These are phyloP conservation scores for Ochetophila trinervis DNA, from an alignment of 306 rosid species.

Conservation along the genomic window DNA sequence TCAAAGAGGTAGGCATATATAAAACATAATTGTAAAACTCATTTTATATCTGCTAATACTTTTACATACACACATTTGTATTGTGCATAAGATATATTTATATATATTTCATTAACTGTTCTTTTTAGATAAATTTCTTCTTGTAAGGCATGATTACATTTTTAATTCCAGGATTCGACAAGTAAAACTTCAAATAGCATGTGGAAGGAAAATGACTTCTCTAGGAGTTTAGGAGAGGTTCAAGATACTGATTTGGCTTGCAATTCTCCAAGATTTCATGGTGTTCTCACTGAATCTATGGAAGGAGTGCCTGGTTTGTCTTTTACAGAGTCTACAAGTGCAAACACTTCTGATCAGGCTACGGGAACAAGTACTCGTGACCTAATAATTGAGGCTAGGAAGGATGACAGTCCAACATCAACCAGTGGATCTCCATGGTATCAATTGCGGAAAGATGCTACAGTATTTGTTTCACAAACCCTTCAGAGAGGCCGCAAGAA, in stretches of 20 bases:
- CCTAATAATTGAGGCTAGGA: constrained; percentile 43
- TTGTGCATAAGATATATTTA: no score
- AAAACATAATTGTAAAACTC: no score
- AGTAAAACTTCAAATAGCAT: constrained; percentile 36
- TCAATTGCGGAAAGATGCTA: constrained; percentile 87
- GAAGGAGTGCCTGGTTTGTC: constrained; percentile 43
- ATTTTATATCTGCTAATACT: no score
- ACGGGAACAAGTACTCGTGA: constrained; percentile 26
- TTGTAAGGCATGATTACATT: constrained; percentile 1
- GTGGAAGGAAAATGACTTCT: constrained; percentile 37
- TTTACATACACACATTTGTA: not conserved
- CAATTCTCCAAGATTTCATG: constrained; percentile 23
- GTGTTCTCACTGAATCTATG: constrained; percentile 37
- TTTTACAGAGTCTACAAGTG: constrained; percentile 35
- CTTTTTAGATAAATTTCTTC: not conserved
- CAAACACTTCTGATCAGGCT: constrained; percentile 44
- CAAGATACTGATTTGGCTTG: constrained; percentile 47
- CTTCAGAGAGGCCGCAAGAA: constrained; percentile 90
- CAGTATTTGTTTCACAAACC: constrained; percentile 74
- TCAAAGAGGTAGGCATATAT: no score
- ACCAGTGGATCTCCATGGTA: constrained; percentile 94
- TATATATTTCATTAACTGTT: no score
- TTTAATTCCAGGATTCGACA: constrained; percentile 52
- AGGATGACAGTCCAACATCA: constrained; percentile 54
- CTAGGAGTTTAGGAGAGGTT: constrained; percentile 39